Evolutionary conservation across 345 rosid species (phyloP), one percentile per base, ranked within the genome.

Genomic region (Eucalyptus caleyi): DNA sequence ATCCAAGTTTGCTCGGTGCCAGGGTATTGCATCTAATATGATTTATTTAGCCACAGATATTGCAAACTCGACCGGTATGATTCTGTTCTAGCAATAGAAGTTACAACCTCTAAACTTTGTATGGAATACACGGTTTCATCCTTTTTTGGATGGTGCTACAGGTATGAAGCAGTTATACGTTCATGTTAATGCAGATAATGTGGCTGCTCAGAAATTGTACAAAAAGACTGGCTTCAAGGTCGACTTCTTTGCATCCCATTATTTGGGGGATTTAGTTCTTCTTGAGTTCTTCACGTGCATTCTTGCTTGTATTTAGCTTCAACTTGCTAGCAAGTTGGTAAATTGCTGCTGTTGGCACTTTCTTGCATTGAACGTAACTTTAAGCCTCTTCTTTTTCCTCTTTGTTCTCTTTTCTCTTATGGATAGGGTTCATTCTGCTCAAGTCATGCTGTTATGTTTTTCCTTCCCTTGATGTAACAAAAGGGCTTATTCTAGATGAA

Each of bases 141-240:
- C 86, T 44, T 54, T 15, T 50, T 54, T 54, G 44, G 90, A 50
- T 89, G 49, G 82, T 90, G 81, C 53, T 44, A 30, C 92, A 90
- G 92, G 92, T 80, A 81, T 88, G 92, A 90, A 89, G 87, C 89
- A 90, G 50, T 21, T 89, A 80, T 90, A 86, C 65, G 89, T 89
- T 87, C 92, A 90, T 81, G 92, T 90, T 40, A 50, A 87, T 56
- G 69, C 87, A 30, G 89, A 89, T 65, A 89, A 89, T 77, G 50
- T 14, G 40, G 86, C 88, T 59, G 92, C 90, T 50, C 90, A 87
- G 56, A 80, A 89, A 87, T 87, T 90, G 60, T 89, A 90, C 88
- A 50, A 90, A 85, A 90, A 89, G 50, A 88, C 67, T 47, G 92
- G 92, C 81, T 90, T 90, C 87, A 42, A 86, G 92, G 92, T 90